Percentiles rank a stretch among this genome's conserved stretches.
Evolutionary conservation across 148 eudicot genomes (phyloP).

Genomic region (Talinum fruticosum): DNA sequence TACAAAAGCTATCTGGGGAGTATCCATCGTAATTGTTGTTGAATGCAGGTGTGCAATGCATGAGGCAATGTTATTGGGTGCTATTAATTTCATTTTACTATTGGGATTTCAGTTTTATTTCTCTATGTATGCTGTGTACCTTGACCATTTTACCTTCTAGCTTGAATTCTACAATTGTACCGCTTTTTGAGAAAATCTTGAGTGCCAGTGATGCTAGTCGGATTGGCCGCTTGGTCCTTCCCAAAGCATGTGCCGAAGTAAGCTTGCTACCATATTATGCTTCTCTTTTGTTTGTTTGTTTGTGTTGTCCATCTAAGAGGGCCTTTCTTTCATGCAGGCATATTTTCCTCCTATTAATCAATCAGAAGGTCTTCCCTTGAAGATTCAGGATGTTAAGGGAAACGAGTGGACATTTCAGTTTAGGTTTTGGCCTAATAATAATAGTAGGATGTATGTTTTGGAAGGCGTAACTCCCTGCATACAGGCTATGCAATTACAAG

Average conservation of each 20-base stretch:
- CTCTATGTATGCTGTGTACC: constrained; percentile 28
- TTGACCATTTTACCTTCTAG: constrained; percentile 46
- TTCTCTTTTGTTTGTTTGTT: neutral
- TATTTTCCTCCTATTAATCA: constrained; percentile 88
- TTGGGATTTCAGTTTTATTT: neutral
- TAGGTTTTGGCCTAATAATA: constrained; percentile 98
- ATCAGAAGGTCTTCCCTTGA: constrained; percentile 89
- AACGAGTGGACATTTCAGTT: constrained; percentile 98
- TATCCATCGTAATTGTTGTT: constrained; percentile 48
- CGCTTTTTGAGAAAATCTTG: constrained; percentile 88
- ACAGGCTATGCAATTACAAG: constrained; percentile 91
- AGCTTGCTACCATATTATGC: constrained; percentile 27
- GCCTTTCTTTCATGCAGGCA: constrained; percentile 49
- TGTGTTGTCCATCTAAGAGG: neutral
- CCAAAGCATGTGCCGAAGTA: constrained; percentile 99
- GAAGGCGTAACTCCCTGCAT: constrained; percentile 99
- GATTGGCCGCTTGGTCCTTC: constrained; percentile 95
- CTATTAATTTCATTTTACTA: neutral
- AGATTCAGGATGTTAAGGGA: constrained; percentile 86
- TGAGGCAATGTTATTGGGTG: neutral
- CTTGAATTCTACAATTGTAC: constrained; percentile 80
- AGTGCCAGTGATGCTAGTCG: constrained; percentile 99
- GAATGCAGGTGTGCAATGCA: neutral
- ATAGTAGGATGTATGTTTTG: constrained; percentile 98
- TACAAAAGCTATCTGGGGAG: constrained; percentile 93